phyloP scores from a whole-genome alignment of 768 basidiomycete genomes.

The Tremella yokohamensis region DNA sequence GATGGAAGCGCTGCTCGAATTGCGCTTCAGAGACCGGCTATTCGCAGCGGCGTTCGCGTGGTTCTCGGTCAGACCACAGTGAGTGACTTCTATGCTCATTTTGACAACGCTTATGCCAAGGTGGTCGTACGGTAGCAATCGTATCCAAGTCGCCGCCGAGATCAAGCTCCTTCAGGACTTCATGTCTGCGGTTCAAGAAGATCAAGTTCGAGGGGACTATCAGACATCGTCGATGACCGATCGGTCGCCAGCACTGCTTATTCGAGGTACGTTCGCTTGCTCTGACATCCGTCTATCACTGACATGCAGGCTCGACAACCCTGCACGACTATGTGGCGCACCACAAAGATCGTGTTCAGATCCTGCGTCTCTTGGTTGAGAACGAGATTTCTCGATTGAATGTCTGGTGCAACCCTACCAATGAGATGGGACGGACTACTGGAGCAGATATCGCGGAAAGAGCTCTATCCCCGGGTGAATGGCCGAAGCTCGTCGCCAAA shows the following conservation, averaged over 20 bases:
- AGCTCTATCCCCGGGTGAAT: constrained; percentile 51
- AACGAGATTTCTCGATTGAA: constrained; percentile 80
- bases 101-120: constrained; percentile 52
- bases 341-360: constrained; percentile 66
- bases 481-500: constrained; percentile 66
- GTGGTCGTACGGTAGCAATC: constrained; percentile 94
- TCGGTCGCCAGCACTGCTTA: constrained; percentile 31
- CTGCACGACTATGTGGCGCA: constrained; percentile 59
- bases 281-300: constrained; percentile 14
- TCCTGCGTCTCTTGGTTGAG: constrained; percentile 79
- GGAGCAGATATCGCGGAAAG: constrained; percentile 48
- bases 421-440: constrained; percentile 55
- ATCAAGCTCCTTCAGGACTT: constrained; percentile 84
- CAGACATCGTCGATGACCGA: constrained; percentile 40
- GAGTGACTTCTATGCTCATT: constrained; percentile 47
- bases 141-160: constrained; percentile 83
- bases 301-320: constrained; percentile 33
- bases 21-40: constrained; percentile 66
- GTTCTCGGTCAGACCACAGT: constrained; percentile 95
- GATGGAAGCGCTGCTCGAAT: constrained; percentile 77
- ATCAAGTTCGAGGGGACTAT: constrained; percentile 61
- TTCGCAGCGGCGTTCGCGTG: constrained; percentile 80
- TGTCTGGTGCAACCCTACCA: constrained; percentile 86
- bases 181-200: constrained; percentile 68
- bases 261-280: constrained; percentile 31